These are phyloP conservation scores for Flaveria ramosissima DNA, from an alignment of 129 eudicot species.

Conservation along the genomic window DNA sequence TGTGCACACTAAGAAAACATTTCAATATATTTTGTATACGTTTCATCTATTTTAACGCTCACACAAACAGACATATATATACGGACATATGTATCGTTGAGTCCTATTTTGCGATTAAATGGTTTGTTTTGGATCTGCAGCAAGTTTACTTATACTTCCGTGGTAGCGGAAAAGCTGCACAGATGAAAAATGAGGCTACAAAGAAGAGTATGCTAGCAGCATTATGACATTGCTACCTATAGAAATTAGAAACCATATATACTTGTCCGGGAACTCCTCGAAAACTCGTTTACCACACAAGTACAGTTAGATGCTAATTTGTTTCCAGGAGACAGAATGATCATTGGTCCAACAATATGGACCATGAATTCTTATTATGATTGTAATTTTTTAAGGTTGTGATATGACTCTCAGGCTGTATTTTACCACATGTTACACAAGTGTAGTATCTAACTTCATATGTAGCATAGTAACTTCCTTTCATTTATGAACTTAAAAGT, in stretches of 20 bases:
- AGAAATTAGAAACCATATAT: not conserved
- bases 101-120: not conserved
- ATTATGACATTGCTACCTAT: conserved; percentile 34
- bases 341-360: not conserved
- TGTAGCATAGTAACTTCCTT: not conserved
- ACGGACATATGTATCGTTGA: not conserved
- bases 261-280: conserved; percentile 1
- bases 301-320: conserved; percentile 21
- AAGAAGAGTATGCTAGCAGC: conserved; percentile 71
- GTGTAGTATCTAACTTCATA: conserved; percentile 1
- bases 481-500: not conserved
- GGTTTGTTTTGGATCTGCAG: conserved; percentile 30
- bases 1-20: not conserved
- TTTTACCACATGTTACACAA: conserved; percentile 3
- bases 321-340: not conserved
- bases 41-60: not conserved
- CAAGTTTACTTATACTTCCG: conserved; percentile 62
- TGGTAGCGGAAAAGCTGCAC: conserved; percentile 85
- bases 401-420: not conserved
- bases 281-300: not conserved
- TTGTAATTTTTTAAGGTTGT: conserved; percentile 4
- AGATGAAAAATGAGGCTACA: conserved; percentile 81
- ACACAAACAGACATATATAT: not conserved
- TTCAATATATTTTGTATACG: not conserved
- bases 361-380: not conserved